A percentile compares a stretch with the other conserved stretches of the same genome.
Conservation (phyloP, 192 early-diverging fungal species). For the Cetraspora pellucida region DNA sequence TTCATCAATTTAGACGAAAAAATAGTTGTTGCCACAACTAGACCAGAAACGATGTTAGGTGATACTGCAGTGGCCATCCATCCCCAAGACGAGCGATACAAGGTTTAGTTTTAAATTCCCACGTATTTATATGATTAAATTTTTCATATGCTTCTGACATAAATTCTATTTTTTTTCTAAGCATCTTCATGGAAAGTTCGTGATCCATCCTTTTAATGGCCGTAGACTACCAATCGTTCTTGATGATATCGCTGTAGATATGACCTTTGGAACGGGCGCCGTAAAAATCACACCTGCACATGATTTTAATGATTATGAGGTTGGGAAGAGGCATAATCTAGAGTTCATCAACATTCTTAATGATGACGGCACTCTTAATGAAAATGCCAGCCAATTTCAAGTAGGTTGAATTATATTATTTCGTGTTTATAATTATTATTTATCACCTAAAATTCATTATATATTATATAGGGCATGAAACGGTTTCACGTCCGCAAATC, state of each 20-base stretch:
- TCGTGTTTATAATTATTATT: not conserved
- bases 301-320: conserved; percentile 94
- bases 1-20: conserved; percentile 60
- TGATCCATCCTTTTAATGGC: conserved; percentile 90
- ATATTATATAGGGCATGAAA: conserved; percentile 66
- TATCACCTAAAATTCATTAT: not conserved
- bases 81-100: conserved; percentile 91
- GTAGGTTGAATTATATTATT: conserved; percentile 1
- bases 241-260: conserved; percentile 86
- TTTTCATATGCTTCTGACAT: not conserved
- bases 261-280: conserved; percentile 95
- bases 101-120: conserved; percentile 43
- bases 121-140: not conserved
- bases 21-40: conserved; percentile 96
- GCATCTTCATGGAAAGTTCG: conserved; percentile 93
- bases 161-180: conserved; percentile 16
- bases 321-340: conserved; percentile 92
- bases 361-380: conserved; percentile 94
- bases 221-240: conserved; percentile 88
- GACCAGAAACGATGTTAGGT: conserved; percentile 99
- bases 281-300: conserved; percentile 99
- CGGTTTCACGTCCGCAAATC: conserved; percentile 92
- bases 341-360: conserved; percentile 98
- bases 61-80: conserved; percentile 97
- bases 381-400: conserved; percentile 82